These are phyloP conservation scores for Eimeria tenella DNA, from an alignment of 169 alveolate species.

Conservation along the genomic window DNA sequence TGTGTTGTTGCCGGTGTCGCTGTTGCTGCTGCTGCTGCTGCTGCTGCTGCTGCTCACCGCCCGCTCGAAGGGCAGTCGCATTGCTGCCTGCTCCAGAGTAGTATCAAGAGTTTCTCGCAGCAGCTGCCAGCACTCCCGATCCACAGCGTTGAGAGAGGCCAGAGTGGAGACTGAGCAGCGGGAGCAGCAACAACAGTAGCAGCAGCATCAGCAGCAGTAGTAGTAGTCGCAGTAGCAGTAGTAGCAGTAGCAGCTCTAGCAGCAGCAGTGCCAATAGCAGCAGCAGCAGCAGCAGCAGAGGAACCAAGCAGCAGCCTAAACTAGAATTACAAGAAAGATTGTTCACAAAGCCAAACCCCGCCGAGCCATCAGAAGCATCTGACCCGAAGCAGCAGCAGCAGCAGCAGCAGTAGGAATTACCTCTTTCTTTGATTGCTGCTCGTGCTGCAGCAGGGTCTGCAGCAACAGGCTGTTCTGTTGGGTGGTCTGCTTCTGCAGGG, in stretches of 20 bases:
- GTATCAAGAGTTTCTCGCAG: constrained; percentile 55
- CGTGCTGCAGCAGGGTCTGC: constrained; percentile 31
- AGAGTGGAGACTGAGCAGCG: constrained; percentile 69
- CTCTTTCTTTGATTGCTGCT: constrained; percentile 49
- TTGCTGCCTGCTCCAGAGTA: constrained; percentile 43
- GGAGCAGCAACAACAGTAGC: constrained; percentile 42
- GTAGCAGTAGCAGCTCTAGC: constrained; percentile 15
- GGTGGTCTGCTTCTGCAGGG: neutral
- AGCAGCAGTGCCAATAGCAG: neutral
- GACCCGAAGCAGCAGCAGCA: neutral
- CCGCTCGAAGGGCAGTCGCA: constrained; percentile 52
- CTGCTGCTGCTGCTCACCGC: constrained; percentile 72
- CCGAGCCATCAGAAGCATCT: constrained; percentile 25
- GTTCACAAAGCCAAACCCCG: neutral
- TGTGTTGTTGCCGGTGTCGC: constrained; percentile 8
- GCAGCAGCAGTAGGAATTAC: neutral
- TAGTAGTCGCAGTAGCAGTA: neutral
- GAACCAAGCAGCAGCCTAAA: neutral
- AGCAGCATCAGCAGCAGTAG: constrained; percentile 42
- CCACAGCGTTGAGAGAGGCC: constrained; percentile 72
- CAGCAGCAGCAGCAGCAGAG: neutral
- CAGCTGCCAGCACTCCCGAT: constrained; percentile 71
- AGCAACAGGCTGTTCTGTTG: neutral
- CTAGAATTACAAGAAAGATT: too few species aligned
- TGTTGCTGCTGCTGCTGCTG: constrained; percentile 29